phyloP scores from a whole-genome alignment of 1,284 basidiomycete species.

The Malassezia japonica region DNA sequence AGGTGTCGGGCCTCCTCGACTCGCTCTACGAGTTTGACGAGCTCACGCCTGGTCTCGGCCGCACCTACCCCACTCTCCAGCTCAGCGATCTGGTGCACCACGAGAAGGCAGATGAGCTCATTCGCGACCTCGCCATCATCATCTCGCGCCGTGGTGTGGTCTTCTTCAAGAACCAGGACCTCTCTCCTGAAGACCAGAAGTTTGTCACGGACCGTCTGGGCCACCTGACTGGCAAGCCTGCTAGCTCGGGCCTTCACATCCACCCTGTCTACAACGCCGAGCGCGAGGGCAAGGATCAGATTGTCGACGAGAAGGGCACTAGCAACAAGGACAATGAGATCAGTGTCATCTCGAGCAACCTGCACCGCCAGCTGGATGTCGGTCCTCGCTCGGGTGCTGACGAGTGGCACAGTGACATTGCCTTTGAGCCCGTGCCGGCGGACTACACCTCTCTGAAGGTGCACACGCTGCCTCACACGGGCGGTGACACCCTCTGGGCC shows the following conservation, averaged over 20 bases:
- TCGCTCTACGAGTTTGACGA: conserved; percentile 18
- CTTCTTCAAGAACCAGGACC: conserved; percentile 59
- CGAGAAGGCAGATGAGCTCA: conserved; percentile 51
- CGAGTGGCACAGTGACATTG: conserved; percentile 55
- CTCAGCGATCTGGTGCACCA: conserved; percentile 50
- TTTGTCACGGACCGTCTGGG: conserved; percentile 54
- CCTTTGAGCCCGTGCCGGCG: conserved; percentile 61
- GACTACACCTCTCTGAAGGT: conserved; percentile 53
- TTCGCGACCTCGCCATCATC: conserved; percentile 54
- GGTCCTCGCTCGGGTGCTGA: conserved; percentile 2
- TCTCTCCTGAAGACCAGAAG: conserved; percentile 53
- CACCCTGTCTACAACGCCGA: conserved; percentile 59
- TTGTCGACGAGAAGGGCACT: conserved; percentile 19
- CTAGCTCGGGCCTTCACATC: conserved; percentile 56
- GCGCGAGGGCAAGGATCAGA: conserved; percentile 27
- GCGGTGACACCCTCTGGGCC: conserved; percentile 50
- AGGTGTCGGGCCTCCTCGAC: conserved; percentile 25
- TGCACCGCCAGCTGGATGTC: conserved; percentile 9
- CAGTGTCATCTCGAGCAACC: conserved; percentile 25
- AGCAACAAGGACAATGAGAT: conserved; percentile 29
- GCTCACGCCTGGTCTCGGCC: conserved; percentile 50
- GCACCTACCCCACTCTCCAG: conserved; percentile 51
- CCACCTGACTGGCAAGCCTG: conserved; percentile 56
- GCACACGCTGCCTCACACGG: conserved; percentile 20
- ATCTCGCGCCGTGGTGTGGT: conserved; percentile 61